A percentile compares a stretch with the other conserved stretches of the same genome.
phyloP scores from a whole-genome alignment of 805 yeast genomes.

The Kuraishia ogatae region DNA sequence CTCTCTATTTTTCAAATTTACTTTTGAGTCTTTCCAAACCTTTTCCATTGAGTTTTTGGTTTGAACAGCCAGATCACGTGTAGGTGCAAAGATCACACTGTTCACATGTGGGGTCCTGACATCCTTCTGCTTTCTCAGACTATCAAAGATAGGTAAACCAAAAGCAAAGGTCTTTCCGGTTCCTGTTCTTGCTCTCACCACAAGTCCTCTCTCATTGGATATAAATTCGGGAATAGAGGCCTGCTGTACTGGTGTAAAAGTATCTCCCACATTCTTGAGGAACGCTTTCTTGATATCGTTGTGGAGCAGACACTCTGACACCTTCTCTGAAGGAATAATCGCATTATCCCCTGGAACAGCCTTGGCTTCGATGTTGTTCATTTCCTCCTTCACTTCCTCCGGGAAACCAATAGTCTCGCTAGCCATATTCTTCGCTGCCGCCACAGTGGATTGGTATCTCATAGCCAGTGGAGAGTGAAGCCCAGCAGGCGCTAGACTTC shows the following conservation, averaged over 20 bases:
- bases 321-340: background rate
- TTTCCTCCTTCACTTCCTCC: background rate
- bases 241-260: slow-evolving; percentile 64
- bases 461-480: background rate
- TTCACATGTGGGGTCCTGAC: slow-evolving; percentile 30
- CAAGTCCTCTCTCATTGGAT: slow-evolving; percentile 50
- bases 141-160: slow-evolving; percentile 70
- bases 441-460: background rate
- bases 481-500: background rate
- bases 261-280: slow-evolving; percentile 30
- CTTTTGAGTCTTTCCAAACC: slow-evolving; percentile 21
- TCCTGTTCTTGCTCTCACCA: slow-evolving; percentile 90
- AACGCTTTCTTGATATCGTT: slow-evolving; percentile 18
- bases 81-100: slow-evolving; percentile 75
- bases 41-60: slow-evolving; percentile 57
- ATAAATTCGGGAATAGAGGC: slow-evolving; percentile 49
- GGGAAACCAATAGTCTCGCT: background rate
- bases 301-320: slow-evolving; percentile 9
- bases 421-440: background rate
- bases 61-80: slow-evolving; percentile 86
- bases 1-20: slow-evolving; percentile 12
- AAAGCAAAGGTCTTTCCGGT: slow-evolving; percentile 93
- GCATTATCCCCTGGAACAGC: background rate
- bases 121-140: slow-evolving; percentile 21
- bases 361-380: background rate